Evolutionary conservation across 2,329 filamentous ascomycete genomes (phyloP).

Genomic region (Chaetomium sp.): DNA sequence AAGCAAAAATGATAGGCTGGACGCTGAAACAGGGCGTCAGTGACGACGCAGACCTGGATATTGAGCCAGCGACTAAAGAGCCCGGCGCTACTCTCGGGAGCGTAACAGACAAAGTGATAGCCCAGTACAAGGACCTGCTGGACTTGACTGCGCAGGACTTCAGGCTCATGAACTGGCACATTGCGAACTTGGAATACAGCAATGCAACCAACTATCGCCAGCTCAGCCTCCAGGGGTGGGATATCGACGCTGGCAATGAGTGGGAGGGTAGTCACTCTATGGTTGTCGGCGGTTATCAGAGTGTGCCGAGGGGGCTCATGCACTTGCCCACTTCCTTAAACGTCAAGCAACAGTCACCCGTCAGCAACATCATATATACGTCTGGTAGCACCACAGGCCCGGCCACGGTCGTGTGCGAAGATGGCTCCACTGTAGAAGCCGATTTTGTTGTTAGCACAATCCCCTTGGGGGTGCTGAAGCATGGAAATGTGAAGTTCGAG

Average conservation of each 20-base stretch:
- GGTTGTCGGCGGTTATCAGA: slow-evolving; percentile 90
- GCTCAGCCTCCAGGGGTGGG: slow-evolving; percentile 88
- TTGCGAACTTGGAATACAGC: slow-evolving; percentile 96
- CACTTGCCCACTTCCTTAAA: slow-evolving; percentile 75
- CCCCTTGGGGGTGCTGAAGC: slow-evolving; percentile 87
- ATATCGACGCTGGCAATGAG: slow-evolving; percentile 96
- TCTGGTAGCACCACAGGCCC: slow-evolving; percentile 48
- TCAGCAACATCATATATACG: slow-evolving; percentile 71
- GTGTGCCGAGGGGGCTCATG: slow-evolving; percentile 84
- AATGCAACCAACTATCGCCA: slow-evolving; percentile 88
- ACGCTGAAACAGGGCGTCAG: slow-evolving; percentile 64
- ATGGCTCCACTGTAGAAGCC: slow-evolving; percentile 76
- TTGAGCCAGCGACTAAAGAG: slow-evolving; percentile 65
- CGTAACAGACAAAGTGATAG: slow-evolving; percentile 89
- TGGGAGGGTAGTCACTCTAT: slow-evolving; percentile 95
- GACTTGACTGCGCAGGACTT: slow-evolving; percentile 85
- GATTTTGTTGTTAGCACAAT: slow-evolving; percentile 90
- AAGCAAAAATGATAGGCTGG: slow-evolving; percentile 84
- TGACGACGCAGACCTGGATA: slow-evolving; percentile 68
- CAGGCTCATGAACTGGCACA: slow-evolving; percentile 93
- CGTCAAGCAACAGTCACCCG: slow-evolving; percentile 71
- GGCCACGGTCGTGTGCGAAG: slow-evolving; percentile 71
- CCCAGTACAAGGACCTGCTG: slow-evolving; percentile 81
- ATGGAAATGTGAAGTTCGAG: slow-evolving; percentile 79
- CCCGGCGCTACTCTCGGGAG: slow-evolving; percentile 77